Base-by-base conservation (phyloP, 768 basidiomycete genomes). In the Tricholoma saponaceum region DNA sequence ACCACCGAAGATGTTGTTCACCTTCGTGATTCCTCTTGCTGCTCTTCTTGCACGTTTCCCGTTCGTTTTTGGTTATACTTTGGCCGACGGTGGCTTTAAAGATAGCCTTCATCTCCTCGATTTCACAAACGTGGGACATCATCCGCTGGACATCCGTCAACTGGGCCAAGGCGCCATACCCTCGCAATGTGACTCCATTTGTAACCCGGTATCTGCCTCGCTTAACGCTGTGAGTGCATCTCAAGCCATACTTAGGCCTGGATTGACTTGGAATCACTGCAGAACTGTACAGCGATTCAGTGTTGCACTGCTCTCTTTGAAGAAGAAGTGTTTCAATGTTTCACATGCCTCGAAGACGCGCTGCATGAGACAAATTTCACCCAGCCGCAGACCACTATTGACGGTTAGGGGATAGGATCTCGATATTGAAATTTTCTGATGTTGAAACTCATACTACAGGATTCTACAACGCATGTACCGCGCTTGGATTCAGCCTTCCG, bases 161-260 rank as follows among this genome's bases (percentile, higher is more conserved):
- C 54, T 46, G 20, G 59, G 14, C 67, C 69, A 25, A 70, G 51
- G 49, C 20, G 18, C 51, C 14, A 28, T 70, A 9, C 76, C 76
- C 20, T 14, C 68, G 0, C 66, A 72, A 56, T 77, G 76, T 55
- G 54, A 64, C 46, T 53, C 69, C 12, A 58, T 28, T 13, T 78
- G 76, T 58, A 60, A 70, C 50, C 61, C 71, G 2, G 57, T 75
- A 13, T 67, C 66, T 33, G 44, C 55, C 12, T 43, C 68, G n/a
- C 41, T 69, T 13, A 54, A 58, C 44, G 68, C 18, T 16, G 39
- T 54, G 22, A 43, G 51, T 46, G 5, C 51, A 26, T 41, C 10
- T n/a, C 12, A 10, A 49, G 37, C 25, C 39, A 37, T 56, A 4
- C 30, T 4, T 32, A 32, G 12, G 7, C 30, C 12, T 32, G 8